Conservation (phyloP, 768 basidiomycete species). For the Paxillus ammoniavirescens region DNA sequence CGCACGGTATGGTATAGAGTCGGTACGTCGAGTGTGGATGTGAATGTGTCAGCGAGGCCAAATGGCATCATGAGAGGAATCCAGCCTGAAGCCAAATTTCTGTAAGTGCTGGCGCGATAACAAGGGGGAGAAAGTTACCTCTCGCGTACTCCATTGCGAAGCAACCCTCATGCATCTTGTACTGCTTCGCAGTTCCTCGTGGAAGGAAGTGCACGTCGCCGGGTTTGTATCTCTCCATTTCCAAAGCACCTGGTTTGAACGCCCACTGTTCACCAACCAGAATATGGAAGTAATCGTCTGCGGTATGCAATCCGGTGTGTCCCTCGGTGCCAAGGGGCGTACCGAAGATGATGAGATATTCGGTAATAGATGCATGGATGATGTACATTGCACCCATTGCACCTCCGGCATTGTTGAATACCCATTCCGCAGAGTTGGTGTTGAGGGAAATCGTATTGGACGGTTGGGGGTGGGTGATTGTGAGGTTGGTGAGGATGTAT, state of each 20-base stretch:
- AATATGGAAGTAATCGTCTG: constrained; percentile 98
- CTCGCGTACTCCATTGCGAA: constrained; percentile 94
- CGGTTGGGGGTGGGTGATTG: constrained; percentile 61
- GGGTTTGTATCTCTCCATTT: constrained; percentile 81
- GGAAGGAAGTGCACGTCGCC: constrained; percentile 85
- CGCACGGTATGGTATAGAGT: constrained; percentile 77
- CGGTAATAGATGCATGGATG: constrained; percentile 94
- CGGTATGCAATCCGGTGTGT: constrained; percentile 89
- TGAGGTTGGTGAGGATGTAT: constrained; percentile 82
- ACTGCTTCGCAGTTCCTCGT: constrained; percentile 88
- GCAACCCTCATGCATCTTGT: constrained; percentile 96
- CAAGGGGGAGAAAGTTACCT: constrained; percentile 48
- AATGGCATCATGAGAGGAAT: constrained; percentile 97
- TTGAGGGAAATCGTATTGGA: constrained; percentile 52
- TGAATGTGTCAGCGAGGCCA: constrained; percentile 80
- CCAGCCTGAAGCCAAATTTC: constrained; percentile 67
- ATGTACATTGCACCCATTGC: constrained; percentile 99
- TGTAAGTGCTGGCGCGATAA: neutral
- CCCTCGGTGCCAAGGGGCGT: constrained; percentile 97
- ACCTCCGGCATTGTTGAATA: constrained; percentile 96
- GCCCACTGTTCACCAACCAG: constrained; percentile 95
- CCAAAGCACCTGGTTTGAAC: constrained; percentile 74
- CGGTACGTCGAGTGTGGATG: constrained; percentile 85
- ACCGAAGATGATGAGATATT: constrained; percentile 95
- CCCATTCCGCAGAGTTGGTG: constrained; percentile 75